Evolutionary conservation across 805 yeast genomes (phyloP).

Genomic region (Metschnikowia dekortorum): DNA sequence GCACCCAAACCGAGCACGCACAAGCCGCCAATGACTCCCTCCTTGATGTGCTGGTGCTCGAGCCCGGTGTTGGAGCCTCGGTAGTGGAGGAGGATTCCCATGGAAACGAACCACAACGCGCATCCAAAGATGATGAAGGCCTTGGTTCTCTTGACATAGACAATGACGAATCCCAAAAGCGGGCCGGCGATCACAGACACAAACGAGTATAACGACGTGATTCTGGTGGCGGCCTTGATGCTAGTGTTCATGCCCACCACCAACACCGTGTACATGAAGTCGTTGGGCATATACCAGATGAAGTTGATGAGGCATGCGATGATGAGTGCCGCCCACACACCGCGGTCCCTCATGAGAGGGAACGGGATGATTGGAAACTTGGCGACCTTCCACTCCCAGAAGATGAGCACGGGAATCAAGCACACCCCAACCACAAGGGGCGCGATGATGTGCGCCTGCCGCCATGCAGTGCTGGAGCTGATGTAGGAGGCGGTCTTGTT

Average conservation of each 20-base stretch:
- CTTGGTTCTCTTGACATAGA: constrained; percentile 48
- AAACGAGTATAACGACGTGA: constrained; percentile 57
- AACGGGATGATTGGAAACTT: constrained; percentile 61
- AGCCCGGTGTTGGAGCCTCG: constrained; percentile 47
- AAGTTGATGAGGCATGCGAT: constrained; percentile 57
- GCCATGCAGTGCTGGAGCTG: constrained; percentile 44
- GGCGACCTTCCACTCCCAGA: constrained; percentile 57
- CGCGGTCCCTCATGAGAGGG: constrained; percentile 58
- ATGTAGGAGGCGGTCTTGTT: constrained; percentile 14
- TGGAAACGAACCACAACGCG: constrained; percentile 52
- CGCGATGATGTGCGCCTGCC: constrained; percentile 55
- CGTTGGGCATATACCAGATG: constrained; percentile 66
- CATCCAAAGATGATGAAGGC: constrained; percentile 58
- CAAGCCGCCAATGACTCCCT: constrained; percentile 63
- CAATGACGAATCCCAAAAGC: constrained; percentile 49
- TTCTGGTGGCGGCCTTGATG: constrained; percentile 61
- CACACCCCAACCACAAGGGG: constrained; percentile 67
- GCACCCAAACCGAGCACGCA: constrained; percentile 70
- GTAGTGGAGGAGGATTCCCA: constrained; percentile 56
- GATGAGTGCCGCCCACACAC: constrained; percentile 66
- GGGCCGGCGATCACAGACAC: constrained; percentile 61
- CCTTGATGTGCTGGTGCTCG: constrained; percentile 21
- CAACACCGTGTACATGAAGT: constrained; percentile 63
- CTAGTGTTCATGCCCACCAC: constrained; percentile 60
- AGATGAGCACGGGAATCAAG: constrained; percentile 52